Evolutionary conservation across 1,284 basidiomycete species (phyloP), one percentile per base, ranked within the genome.

Genomic region (Sphagnurus paluster): DNA sequence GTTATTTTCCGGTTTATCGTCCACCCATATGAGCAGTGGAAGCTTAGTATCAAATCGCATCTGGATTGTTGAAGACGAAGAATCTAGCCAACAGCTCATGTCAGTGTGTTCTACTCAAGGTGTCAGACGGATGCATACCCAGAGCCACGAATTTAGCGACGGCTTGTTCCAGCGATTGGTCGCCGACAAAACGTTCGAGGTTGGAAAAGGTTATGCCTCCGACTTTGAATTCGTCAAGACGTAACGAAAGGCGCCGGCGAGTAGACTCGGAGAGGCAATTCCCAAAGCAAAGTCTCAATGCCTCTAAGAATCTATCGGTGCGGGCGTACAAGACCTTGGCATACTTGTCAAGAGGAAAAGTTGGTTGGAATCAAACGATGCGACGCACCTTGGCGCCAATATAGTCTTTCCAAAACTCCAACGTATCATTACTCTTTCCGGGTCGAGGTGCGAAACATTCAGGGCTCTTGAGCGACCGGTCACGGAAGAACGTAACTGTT

Each of bases 11-110:
- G 56, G 54, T 5, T 46, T 42, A 35, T 63, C 60, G 30, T 64
- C 62, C 5, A 63, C 46, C 60, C 62, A 64, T 4, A 64, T 25
- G 7, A 64, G 37, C 5, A 64, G 30, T 10, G 62, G 59, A 8
- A 54, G 47, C 17, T 40, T 30, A 10, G 14, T 17, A 4, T 48
- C 19, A 17, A 23, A 24, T 33, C 32, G 28, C n/a, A 40, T 20
- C 33, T 42, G 29, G 20, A 19, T 23, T 2, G 24, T n/a, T 21
- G 21, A 17, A n/a, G 33, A 14, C 36, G 19, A 8, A 16, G 44
- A 25, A 30, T 29, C 28, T 45, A 21, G 3, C 6, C n/a, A n/a
- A n/a, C n/a, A 21, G 23, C 11, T 5, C 19, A 7, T 21, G 34
- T 36, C 34, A 36, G 23, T 5, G 2, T 6, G 19, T 5, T 36